Percentiles rank a stretch among this genome's conserved stretches.
phyloP scores from a whole-genome alignment of 208 protist species.

The Balamuthia mandrillaris region DNA sequence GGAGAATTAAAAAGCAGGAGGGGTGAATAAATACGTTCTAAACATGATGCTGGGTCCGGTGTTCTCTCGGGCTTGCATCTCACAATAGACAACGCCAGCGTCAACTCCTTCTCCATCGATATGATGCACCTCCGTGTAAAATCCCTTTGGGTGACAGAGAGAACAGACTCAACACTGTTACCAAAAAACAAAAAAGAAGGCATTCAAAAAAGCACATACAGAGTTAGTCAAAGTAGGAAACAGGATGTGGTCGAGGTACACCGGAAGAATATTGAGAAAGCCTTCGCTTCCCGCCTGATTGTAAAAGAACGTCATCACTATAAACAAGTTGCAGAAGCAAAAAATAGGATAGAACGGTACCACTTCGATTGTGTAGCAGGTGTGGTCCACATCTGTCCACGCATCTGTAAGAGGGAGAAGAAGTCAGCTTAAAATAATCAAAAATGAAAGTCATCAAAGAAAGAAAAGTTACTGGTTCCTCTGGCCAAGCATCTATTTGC shows the following conservation, averaged over 20 bases:
- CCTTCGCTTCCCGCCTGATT: constrained; percentile 58
- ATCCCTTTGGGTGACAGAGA: constrained; percentile 20
- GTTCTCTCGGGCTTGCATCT: constrained; percentile 76
- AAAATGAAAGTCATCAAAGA: not conserved
- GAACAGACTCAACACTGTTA: not conserved
- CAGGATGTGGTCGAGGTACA: constrained; percentile 82
- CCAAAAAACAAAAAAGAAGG: not conserved
- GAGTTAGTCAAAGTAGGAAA: constrained; percentile 72
- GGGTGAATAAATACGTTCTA: not conserved
- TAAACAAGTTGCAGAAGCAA: not conserved
- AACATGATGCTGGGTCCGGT: not conserved
- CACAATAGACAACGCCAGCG: constrained; percentile 74
- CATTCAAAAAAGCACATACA: not conserved
- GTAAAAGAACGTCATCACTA: not conserved
- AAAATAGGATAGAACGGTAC: not conserved
- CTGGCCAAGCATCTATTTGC: constrained; percentile 69
- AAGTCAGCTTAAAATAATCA: not conserved
- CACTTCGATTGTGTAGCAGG: constrained; percentile 64
- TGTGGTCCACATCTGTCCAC: constrained; percentile 75
- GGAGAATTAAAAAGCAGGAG: not conserved
- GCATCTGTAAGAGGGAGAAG: constrained; percentile 57
- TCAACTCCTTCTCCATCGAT: constrained; percentile 64
- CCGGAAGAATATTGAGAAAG: constrained; percentile 68
- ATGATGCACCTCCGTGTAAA: constrained; percentile 77
- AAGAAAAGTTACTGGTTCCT: constrained; percentile 50